Base-by-base conservation (phyloP, 78 protist species). In the Monocercomonoides exilis region DNA sequence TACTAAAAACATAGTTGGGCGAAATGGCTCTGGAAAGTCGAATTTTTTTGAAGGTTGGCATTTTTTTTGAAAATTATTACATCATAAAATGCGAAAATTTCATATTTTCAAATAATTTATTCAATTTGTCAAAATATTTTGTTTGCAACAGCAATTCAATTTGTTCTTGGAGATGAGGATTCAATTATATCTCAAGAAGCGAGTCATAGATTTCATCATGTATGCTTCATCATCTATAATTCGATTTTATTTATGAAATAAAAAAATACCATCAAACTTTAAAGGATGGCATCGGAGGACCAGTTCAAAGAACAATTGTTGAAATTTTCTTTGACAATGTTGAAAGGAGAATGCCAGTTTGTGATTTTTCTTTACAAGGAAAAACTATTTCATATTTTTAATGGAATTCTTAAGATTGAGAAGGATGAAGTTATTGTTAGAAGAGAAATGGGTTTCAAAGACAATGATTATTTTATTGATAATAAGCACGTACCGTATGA, bases 291-390 rank as follows among this genome's bases (percentile, higher is more conserved):
- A 79, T 4, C 5, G 36, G 82, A 3, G 5, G 3, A 21, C 82
- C 36, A 41, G 46, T 79, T 38, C 6, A 21, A 81, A 0, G 33
- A 82, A 0, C 89, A 88, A 95, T 41, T 80, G 98, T 97, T 29
- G 98, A 96, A 86, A 89, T 97, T 21, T 84, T 41, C 41, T 93
- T 97, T 77, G 99, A 97, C 89, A 97, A 97, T 93, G 29, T 88
- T 1, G 99, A 97, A 86, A 42, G 63, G 0, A 90, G 98, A 41
- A 70, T 97, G 6, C 97, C 97, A 0, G 94, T 96, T 42, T 2
- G 93, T 92, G 54, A 1, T 42, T 86, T n/a, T 86, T 79, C 84
- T n/a, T n/a, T n/a, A n/a, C n/a, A 85, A 1, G 29, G 43, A 81
- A 87, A 87, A 70, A 33, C 29, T 42, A 43, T 79, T 88, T 84